Evolutionary conservation across 2,329 filamentous ascomycete species (phyloP), one percentile per base, ranked within the genome.

Genomic region (Botrytis fabae): DNA sequence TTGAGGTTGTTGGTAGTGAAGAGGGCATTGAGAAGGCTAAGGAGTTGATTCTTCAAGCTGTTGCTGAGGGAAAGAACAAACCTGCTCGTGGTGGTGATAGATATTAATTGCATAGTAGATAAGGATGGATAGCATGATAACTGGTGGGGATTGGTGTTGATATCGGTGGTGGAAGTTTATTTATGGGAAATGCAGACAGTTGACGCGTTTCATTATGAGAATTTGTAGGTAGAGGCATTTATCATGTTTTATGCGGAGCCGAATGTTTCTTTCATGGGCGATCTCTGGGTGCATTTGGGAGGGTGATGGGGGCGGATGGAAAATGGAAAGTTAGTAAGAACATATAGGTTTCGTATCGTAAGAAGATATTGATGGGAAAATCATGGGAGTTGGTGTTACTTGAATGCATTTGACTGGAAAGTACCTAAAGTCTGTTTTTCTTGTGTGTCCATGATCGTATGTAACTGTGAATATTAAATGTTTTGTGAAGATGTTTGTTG

Each of bases 11-110:
- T 51, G 96, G 96, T 57, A 88, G 87, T 72, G 89, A 88, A 80
- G 92, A 94, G 25, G 94, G 93, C 20, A 90, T 97, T 54, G 93
- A 98, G 83, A 88, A 92, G 82, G 96, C 96, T 68, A 94, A 92
- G 84, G 91, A 97, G 74, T 86, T 97, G 81, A 98, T 99, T 75
- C 84, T 99, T 75, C 90, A 93, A 74, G 93, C 94, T 76, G 92
- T 98, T 18, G 86, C 88, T 71, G 89, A 91, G 73, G 91, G 89
- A 20, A 72, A 68, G 46, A 59, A 65, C 20, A 72, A 72, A 32
- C 69, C 69, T 8, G 44, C 59, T 28, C 59, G 69, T 40, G 40
- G 57, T 38, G 69, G 57, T 20, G 69, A 70, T 71, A 51, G 69
- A 64, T 71, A 63, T 32, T 63, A 28, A 64, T 66, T 40, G 46